Base-by-base conservation (phyloP, 306 rosid genomes). In the Vigna hirtella region DNA sequence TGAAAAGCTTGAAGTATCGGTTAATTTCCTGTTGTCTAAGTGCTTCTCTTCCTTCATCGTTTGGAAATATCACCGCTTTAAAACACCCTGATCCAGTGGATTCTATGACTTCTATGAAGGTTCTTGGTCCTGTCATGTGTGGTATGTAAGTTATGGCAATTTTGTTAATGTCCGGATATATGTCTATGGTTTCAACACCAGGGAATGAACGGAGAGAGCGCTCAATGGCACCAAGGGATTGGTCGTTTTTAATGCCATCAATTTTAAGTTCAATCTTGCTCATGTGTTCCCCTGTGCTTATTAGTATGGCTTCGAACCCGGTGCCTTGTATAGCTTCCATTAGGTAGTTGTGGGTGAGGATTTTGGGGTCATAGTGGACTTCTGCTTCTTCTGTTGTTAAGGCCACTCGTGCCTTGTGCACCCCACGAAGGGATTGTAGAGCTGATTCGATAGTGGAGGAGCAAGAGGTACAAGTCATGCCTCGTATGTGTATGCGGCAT, bases 401-500 rank as follows among this genome's bases (percentile, higher is more conserved):
- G 70, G 97, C 97, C 36, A 93, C 96, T 18, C 70, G 86, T 6
- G 93, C 89, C 65, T 73, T 85, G 9, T 87, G 97, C 8, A 93
- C 94, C 34, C 97, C 98, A 5, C 1, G 66, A 70, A 91, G 78
- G 55, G 83, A 74, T 78, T 80, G 84, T 3, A 93, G 72, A 70
- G 85, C 75, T 57, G 93, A 91, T 73, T 93, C 97, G 11, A 91
- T 16, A 3, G 87, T 86, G 36, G 97, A 81, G 57, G 94, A 85
- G 66, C 97, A 93, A 72, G 98, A 88, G 16, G 88, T 93, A 66
- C 98, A 89, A 47, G 94, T 88, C 97, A 93, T 93, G 72, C 91
- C 97, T 5, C 67, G 76, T 17, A 93, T 68, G 53, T 82, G 87
- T 9, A 93, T 86, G 78, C 93, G 75, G 70, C 97, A 91, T 26